Evolutionary conservation across 805 yeast species (phyloP).

Genomic region (Saccharomycopsis sp.): DNA sequence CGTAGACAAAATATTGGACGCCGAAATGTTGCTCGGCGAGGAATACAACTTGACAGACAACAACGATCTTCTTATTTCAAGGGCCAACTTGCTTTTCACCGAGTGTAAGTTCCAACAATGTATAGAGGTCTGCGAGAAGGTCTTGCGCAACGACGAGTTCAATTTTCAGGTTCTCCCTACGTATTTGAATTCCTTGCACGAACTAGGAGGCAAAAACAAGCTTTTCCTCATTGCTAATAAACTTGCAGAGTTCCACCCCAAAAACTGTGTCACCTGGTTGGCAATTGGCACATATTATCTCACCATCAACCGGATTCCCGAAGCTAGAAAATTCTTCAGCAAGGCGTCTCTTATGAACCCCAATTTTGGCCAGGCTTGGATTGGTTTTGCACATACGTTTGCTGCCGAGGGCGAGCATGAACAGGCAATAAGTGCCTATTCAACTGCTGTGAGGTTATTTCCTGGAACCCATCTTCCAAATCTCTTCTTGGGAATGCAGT

Average conservation of each 20-base stretch:
- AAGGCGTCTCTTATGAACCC: conserved; percentile 86
- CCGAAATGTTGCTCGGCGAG: conserved; percentile 57
- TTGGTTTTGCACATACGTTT: conserved; percentile 96
- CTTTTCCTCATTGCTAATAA: conserved; percentile 77
- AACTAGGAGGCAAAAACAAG: conserved; percentile 74
- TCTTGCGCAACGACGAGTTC: conserved; percentile 51
- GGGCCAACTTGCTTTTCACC: conserved; percentile 63
- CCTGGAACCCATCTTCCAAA: conserved; percentile 89
- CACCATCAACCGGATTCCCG: conserved; percentile 61
- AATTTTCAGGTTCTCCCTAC: conserved; percentile 68
- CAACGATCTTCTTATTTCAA: conserved; percentile 58
- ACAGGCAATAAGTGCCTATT: conserved; percentile 94
- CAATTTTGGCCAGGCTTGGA: conserved; percentile 92
- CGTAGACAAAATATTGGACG: conserved; percentile 50
- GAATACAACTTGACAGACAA: conserved; percentile 68
- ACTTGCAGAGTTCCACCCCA: conserved; percentile 78
- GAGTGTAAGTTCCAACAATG: conserved; percentile 80
- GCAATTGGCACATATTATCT: conserved; percentile 89
- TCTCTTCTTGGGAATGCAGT: conserved; percentile 92
- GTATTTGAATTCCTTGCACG: conserved; percentile 79
- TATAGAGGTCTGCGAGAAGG: conserved; percentile 60
- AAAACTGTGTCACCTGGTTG: conserved; percentile 79
- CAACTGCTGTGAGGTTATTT: conserved; percentile 88
- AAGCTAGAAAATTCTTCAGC: conserved; percentile 82
- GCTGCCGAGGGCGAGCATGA: conserved; percentile 99